A percentile compares a stretch with the other conserved stretches of the same genome.
These are phyloP conservation scores for Tetrapisispora taiwanensis DNA, from an alignment of 805 yeast species.

Conservation along the genomic window DNA sequence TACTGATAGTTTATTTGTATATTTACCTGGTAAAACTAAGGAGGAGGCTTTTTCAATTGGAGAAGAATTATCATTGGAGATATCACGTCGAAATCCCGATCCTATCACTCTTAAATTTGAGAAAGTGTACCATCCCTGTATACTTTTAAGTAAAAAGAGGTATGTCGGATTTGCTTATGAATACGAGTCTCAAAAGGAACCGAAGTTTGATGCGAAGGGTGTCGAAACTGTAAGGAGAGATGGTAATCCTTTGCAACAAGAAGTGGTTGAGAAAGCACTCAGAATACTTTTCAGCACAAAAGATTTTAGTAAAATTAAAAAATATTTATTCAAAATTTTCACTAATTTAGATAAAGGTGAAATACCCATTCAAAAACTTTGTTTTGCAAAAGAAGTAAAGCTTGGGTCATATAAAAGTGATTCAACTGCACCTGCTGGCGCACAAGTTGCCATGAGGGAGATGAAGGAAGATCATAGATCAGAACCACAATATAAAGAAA, in stretches of 20 bases:
- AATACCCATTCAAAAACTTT: constrained; percentile 68
- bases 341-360: constrained; percentile 50
- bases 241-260: constrained; percentile 87
- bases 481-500: constrained; percentile 79
- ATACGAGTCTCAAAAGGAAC: constrained; percentile 38
- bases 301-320: constrained; percentile 62
- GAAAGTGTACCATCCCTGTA: constrained; percentile 82
- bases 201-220: constrained; percentile 90
- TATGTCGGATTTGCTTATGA: constrained; percentile 85
- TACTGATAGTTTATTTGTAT: constrained; percentile 87
- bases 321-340: constrained; percentile 58
- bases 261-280: constrained; percentile 62
- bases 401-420: constrained; percentile 74
- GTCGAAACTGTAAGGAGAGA: constrained; percentile 91
- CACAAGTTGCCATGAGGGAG: constrained; percentile 59
- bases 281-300: constrained; percentile 59
- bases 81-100: constrained; percentile 61
- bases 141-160: constrained; percentile 75
- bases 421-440: constrained; percentile 80
- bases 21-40: constrained; percentile 71
- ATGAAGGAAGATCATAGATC: constrained; percentile 57
- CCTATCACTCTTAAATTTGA: constrained; percentile 84
- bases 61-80: constrained; percentile 48
- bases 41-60: constrained; percentile 75
- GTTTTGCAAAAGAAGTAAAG: constrained; percentile 84